phyloP scores from a whole-genome alignment of 495 filamentous ascomycete genomes.

The Pyronema omphalodes region DNA sequence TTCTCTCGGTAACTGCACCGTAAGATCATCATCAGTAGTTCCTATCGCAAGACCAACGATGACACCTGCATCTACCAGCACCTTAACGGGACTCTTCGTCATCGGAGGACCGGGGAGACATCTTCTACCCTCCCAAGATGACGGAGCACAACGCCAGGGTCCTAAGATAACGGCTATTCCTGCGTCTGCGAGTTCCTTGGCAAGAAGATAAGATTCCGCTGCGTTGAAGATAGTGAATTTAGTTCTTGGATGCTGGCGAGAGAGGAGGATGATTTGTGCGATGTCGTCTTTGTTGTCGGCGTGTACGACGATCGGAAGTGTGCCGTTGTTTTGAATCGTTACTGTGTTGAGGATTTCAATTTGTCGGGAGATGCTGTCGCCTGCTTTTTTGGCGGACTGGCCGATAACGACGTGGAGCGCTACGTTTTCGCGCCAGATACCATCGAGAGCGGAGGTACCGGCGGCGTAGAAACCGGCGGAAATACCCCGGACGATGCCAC shows the following conservation, averaged over 20 bases:
- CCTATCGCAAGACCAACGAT: neutral
- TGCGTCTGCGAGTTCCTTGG: slow-evolving; percentile 27
- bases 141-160: slow-evolving; percentile 25
- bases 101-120: slow-evolving; percentile 23
- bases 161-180: slow-evolving; percentile 28
- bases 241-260: slow-evolving; percentile 16
- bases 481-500: too few relatives aligned
- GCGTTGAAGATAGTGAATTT: slow-evolving; percentile 23
- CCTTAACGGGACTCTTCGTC: neutral
- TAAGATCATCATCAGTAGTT: neutral
- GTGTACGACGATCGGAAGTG: slow-evolving; percentile 22
- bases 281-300: slow-evolving; percentile 24
- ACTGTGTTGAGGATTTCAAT: slow-evolving; percentile 20
- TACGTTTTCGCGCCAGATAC: slow-evolving; percentile 28
- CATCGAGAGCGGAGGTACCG: slow-evolving; percentile 33
- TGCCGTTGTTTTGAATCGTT: slow-evolving; percentile 20
- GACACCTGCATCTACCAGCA: neutral
- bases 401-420: slow-evolving; percentile 30
- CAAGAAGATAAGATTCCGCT: slow-evolving; percentile 20
- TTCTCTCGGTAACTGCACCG: neutral
- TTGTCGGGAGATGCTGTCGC: slow-evolving; percentile 21
- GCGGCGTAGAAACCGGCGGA: slow-evolving; percentile 33
- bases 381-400: slow-evolving; percentile 17
- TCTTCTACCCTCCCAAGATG: slow-evolving; percentile 24
- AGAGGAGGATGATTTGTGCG: slow-evolving; percentile 24